phyloP scores from a whole-genome alignment of 2,329 filamentous ascomycete genomes.

The Colletotrichum filicis region DNA sequence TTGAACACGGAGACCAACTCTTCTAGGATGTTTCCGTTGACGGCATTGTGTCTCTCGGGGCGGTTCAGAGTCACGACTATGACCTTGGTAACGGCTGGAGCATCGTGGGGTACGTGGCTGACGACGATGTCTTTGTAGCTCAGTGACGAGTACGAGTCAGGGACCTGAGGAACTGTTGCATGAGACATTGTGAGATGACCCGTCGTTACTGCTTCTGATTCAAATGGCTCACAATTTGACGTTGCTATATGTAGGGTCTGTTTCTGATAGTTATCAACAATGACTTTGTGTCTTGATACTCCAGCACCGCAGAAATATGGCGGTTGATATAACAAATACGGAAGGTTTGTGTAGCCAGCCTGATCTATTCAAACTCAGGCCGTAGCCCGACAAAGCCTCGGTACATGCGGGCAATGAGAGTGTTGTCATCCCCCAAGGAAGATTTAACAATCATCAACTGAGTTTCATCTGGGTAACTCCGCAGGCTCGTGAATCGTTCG shows the following conservation, averaged over 20 bases:
- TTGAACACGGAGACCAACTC: conserved; percentile 16
- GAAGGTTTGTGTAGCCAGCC: too few relatives aligned
- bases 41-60: neutral
- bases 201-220: neutral
- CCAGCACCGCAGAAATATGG: too few relatives aligned
- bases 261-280: neutral
- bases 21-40: conserved; percentile 15
- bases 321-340: too few relatives aligned
- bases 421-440: neutral
- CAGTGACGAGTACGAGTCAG: conserved; percentile 3
- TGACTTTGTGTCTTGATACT: neutral
- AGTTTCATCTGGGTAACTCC: neutral
- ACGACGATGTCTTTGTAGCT: conserved; percentile 24
- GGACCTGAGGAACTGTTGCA: neutral
- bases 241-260: neutral
- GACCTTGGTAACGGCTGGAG: conserved; percentile 4
- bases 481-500: neutral
- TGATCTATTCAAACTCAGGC: too few relatives aligned
- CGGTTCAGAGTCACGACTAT: conserved; percentile 14
- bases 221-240: neutral
- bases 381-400: too few relatives aligned
- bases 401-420: neutral
- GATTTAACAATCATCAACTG: neutral
- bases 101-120: conserved; percentile 13
- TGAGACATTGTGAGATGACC: neutral